Evolutionary conservation across 2,329 filamentous ascomycete genomes (phyloP).

Genomic region (Pyrenophora graminea): DNA sequence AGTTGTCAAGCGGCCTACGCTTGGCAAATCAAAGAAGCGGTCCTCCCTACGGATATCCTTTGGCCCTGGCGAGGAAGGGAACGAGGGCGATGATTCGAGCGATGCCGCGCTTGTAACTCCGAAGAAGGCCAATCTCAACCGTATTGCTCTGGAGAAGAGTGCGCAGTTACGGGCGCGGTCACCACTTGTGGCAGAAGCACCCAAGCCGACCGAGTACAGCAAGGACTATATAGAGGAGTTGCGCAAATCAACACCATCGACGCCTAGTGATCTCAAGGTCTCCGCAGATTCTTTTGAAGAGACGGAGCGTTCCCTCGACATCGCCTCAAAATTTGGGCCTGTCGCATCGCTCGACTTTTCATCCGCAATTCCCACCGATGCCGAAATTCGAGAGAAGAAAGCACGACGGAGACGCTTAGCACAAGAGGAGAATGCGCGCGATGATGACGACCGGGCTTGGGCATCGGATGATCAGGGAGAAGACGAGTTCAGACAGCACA

Average conservation of each 20-base stretch:
- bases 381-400: slow-evolving; percentile 90
- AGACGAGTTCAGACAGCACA: slow-evolving; percentile 46
- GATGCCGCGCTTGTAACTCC: slow-evolving; percentile 61
- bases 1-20: slow-evolving; percentile 60
- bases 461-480: slow-evolving; percentile 46
- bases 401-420: slow-evolving; percentile 82
- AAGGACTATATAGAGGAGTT: slow-evolving; percentile 86
- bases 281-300: slow-evolving; percentile 37
- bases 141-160: slow-evolving; percentile 69
- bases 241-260: slow-evolving; percentile 81
- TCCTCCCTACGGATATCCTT: slow-evolving; percentile 78
- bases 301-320: slow-evolving; percentile 52
- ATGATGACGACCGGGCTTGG: slow-evolving; percentile 50
- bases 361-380: slow-evolving; percentile 72
- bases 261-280: slow-evolving; percentile 65
- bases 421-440: slow-evolving; percentile 66
- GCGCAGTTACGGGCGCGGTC: slow-evolving; percentile 62
- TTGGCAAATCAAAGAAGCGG: slow-evolving; percentile 67
- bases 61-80: slow-evolving; percentile 61
- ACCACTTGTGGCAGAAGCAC: slow-evolving; percentile 53
- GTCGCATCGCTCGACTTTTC: slow-evolving; percentile 46
- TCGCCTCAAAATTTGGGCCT: slow-evolving; percentile 62
- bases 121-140: slow-evolving; percentile 66
- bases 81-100: slow-evolving; percentile 56
- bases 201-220: slow-evolving; percentile 70